Percentiles rank a stretch among this genome's conserved stretches.
phyloP scores from a whole-genome alignment of 495 filamentous ascomycete species.

The Pyrenopolyporus hunteri region DNA sequence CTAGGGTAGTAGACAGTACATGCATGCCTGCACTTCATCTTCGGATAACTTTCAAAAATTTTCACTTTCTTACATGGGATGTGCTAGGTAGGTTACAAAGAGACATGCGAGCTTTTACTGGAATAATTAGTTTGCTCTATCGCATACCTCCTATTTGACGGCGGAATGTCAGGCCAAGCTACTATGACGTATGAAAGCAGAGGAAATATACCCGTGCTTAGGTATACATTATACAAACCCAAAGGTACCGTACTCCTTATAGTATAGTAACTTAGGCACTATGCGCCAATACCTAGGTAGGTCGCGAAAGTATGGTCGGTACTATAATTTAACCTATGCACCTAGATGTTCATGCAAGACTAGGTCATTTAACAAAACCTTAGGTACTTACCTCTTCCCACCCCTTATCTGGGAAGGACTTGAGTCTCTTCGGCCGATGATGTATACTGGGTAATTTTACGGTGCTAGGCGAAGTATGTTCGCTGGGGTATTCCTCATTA shows the following conservation, averaged over 20 bases:
- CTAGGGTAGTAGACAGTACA: not conserved
- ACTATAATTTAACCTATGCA: too few relatives aligned
- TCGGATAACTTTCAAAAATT: not conserved
- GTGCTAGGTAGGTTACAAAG: constrained; percentile 4
- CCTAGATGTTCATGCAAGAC: not conserved
- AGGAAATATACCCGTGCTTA: not conserved
- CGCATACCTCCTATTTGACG: constrained; percentile 22
- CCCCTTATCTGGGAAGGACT: not conserved
- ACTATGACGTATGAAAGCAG: constrained; percentile 30
- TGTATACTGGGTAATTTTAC: constrained; percentile 6
- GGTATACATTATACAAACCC: too few relatives aligned
- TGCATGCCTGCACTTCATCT: too few relatives aligned
- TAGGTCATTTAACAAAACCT: not conserved
- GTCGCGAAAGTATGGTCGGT: too few relatives aligned
- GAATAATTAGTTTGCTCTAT: constrained; percentile 23
- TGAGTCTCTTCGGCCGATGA: not conserved
- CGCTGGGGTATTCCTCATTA: constrained; percentile 5
- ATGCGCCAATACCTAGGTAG: not conserved
- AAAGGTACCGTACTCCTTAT: too few relatives aligned
- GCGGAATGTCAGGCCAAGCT: constrained; percentile 16
- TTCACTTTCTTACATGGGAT: constrained; percentile 5
- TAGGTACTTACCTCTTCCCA: too few relatives aligned
- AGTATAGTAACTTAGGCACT: too few relatives aligned
- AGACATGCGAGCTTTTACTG: constrained; percentile 3
- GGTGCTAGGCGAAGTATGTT: constrained; percentile 5